Evolutionary conservation across 495 filamentous ascomycete species (phyloP).

Genomic region (Amorphotheca resinae): DNA sequence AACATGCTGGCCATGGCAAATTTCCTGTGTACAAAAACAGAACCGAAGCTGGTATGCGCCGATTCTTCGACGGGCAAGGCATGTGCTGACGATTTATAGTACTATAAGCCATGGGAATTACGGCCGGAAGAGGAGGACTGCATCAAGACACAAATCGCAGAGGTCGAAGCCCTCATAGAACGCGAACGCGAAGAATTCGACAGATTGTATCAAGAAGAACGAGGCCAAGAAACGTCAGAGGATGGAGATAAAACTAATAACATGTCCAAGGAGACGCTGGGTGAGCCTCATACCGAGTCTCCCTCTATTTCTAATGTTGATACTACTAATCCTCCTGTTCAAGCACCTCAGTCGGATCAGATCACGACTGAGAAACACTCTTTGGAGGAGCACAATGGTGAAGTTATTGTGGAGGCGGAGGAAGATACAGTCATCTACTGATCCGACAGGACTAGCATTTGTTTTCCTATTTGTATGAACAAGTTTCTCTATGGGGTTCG

Average conservation of each 20-base stretch:
- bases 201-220: constrained; percentile 13
- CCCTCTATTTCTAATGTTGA: constrained; percentile 29
- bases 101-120: constrained; percentile 80
- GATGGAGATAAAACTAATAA: constrained; percentile 12
- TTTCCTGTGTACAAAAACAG: constrained; percentile 59
- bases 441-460: constrained; percentile 11
- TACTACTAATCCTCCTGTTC: constrained; percentile 24
- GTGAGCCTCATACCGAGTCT: constrained; percentile 34
- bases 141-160: constrained; percentile 34
- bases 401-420: constrained; percentile 59
- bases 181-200: constrained; percentile 32
- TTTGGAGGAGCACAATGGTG: constrained; percentile 51
- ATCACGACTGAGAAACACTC: constrained; percentile 8
- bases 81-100: constrained; percentile 35
- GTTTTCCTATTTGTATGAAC: neutral
- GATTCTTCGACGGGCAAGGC: neutral
- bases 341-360: constrained; percentile 19
- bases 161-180: constrained; percentile 32
- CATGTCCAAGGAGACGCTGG: constrained; percentile 24
- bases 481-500: neutral
- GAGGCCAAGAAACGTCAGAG: constrained; percentile 5
- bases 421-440: constrained; percentile 85
- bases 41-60: constrained; percentile 62
- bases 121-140: constrained; percentile 36
- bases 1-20: constrained; percentile 55